These are phyloP conservation scores for Sphaerulina musiva DNA, from an alignment of 2,329 filamentous ascomycete genomes.

Conservation along the genomic window DNA sequence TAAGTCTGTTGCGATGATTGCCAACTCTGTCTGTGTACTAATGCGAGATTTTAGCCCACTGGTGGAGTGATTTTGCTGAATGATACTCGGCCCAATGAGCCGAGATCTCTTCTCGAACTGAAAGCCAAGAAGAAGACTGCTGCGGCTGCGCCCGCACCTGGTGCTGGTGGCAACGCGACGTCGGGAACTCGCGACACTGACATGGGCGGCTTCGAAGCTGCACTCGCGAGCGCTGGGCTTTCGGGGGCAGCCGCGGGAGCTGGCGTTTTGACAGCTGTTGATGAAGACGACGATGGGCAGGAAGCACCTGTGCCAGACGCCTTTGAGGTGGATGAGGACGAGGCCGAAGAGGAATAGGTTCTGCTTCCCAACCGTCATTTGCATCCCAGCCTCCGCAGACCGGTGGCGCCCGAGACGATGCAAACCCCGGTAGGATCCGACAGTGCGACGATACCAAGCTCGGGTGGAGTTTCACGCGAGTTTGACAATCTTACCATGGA, in stretches of 20 bases:
- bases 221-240: slow-evolving; percentile 6
- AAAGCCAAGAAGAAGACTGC: slow-evolving; percentile 73
- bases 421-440: background rate
- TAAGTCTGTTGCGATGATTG: slow-evolving; percentile 38
- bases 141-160: slow-evolving; percentile 38
- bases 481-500: too few relatives aligned
- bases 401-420: background rate
- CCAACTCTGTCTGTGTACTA: slow-evolving; percentile 31
- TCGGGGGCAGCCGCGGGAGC: slow-evolving; percentile 46
- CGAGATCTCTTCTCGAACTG: slow-evolving; percentile 78
- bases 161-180: slow-evolving; percentile 15
- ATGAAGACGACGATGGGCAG: slow-evolving; percentile 71
- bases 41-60: slow-evolving; percentile 60
- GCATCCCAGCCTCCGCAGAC: background rate
- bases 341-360: slow-evolving; percentile 36
- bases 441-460: too few relatives aligned
- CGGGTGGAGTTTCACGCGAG: too few relatives aligned
- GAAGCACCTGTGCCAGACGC: slow-evolving; percentile 64
- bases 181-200: slow-evolving; percentile 30
- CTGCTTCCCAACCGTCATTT: background rate
- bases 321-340: slow-evolving; percentile 72
- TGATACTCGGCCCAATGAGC: slow-evolving; percentile 71
- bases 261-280: slow-evolving; percentile 75
- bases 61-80: slow-evolving; percentile 88
- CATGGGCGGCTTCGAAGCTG: slow-evolving; percentile 26